Base-by-base conservation (phyloP, 2,329 filamentous ascomycete species). In the Aspergillus brunneoviolaceus region DNA sequence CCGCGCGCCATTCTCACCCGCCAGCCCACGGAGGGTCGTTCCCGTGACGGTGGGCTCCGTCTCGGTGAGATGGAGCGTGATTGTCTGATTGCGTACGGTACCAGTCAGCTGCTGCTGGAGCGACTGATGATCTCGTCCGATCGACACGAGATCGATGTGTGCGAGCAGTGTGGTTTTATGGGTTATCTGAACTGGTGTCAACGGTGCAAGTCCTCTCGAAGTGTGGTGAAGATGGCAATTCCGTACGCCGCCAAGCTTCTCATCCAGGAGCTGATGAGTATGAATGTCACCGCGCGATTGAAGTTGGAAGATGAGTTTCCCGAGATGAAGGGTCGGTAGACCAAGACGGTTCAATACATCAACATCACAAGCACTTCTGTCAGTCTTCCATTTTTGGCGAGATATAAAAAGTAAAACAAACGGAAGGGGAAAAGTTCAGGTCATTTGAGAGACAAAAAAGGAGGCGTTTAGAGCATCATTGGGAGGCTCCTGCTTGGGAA, bases 51-150 rank as follows among this genome's bases (percentile, higher is more conserved):
- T 77, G 95, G 95, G 76, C 82, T 99, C 49, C 89, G 95, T 74
- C 81, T 99, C 50, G 95, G 96, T 73, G 95, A 99, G 80, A 99
- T 99, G 96, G 95, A 99, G 76, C 91, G 95, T 69, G 95, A 99
- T 81, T 99, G 95, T 78, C 76, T 99, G 63, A 98, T 99, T 68
- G 95, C 95, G 10, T 99, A 99, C 74, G 95, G 95, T 59, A 95
- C 95, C 9, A 92, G 88, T 57, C 95, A 99, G 77, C 83, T 99
- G 39, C 82, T 99, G 33, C 83, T 98, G 3, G 95, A 99, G 78
- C 87, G 95, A 42, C 81, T 99, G 61, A 99, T 99, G 96, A 85
- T 96, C 63, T 93, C 89, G 64, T 96, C 91, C 1, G 95, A 99
- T 78, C 91, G 89, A 11, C 92, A 95, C 65, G 84, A 90, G 66